Percentiles rank a stretch among this genome's conserved stretches.
Conservation (phyloP, 352 stramenopile genomes). For the Phytophthora agathidicida region DNA sequence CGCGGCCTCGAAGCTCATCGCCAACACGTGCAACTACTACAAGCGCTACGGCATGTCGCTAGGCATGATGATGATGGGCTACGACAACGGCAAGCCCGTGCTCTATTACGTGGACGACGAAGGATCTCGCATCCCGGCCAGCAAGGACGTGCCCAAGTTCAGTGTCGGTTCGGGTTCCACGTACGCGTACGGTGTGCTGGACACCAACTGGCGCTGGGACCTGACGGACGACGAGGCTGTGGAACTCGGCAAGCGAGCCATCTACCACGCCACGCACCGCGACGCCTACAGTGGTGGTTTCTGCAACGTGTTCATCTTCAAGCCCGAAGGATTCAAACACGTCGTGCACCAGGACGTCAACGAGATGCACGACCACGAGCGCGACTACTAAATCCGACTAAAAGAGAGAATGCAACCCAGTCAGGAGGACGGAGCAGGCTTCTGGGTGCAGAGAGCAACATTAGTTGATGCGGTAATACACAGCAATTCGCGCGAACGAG, state of each 20-base stretch:
- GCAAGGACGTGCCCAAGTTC: conserved; percentile 96
- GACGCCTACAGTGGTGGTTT: conserved; percentile 99
- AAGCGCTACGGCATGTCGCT: conserved; percentile 94
- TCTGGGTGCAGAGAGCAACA: too few species aligned
- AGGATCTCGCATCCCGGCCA: conserved; percentile 97
- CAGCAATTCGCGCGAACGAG: conserved; percentile 1
- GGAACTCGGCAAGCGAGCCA: conserved; percentile 98
- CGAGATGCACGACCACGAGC: conserved; percentile 96
- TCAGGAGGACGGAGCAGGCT: too few species aligned
- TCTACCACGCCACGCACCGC: conserved; percentile 99
- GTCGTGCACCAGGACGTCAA: conserved; percentile 98
- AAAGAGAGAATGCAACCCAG: conserved; percentile 1
- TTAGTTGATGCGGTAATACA: conserved; percentile 15
- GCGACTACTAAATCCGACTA: conserved; percentile 44
- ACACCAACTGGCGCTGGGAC: conserved; percentile 96
- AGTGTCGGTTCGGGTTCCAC: conserved; percentile 98
- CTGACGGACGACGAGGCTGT: conserved; percentile 99
- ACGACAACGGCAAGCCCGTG: conserved; percentile 97
- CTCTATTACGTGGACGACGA: conserved; percentile 99
- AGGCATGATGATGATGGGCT: conserved; percentile 99
- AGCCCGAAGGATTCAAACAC: conserved; percentile 96
- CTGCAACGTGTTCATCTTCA: conserved; percentile 97
- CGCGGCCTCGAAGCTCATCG: conserved; percentile 98
- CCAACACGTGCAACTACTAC: conserved; percentile 99
- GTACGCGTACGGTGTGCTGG: conserved; percentile 99